Conservation (phyloP, 345 rosid species). For the Linum tenue region DNA sequence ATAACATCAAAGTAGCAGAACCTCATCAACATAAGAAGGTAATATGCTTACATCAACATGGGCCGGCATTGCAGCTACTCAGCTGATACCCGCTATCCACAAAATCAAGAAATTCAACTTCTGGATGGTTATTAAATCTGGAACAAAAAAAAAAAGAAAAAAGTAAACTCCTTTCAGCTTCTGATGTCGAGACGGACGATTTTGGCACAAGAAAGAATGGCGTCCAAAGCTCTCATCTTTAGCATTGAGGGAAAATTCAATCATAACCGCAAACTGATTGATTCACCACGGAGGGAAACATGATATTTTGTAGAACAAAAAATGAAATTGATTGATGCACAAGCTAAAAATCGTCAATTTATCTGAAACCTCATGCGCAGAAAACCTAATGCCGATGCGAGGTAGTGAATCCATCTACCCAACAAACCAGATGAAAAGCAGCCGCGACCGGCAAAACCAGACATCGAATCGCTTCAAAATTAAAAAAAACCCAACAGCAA, state of each 20-base stretch:
- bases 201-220: not conserved
- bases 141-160: no score
- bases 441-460: not conserved
- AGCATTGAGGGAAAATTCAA: not conserved
- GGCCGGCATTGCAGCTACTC: slow-evolving; percentile 25
- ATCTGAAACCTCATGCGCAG: no score
- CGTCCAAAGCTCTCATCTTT: no score
- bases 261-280: not conserved
- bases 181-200: not conserved
- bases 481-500: not conserved
- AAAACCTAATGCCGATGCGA: no score
- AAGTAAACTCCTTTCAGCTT: not conserved
- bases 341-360: not conserved
- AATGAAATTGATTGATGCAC: not conserved
- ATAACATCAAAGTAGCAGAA: not conserved
- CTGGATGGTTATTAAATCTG: not conserved
- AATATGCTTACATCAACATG: slow-evolving; percentile 34
- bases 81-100: not conserved
- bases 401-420: not conserved
- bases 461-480: not conserved
- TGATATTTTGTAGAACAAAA: no score
- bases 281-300: not conserved
- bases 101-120: not conserved
- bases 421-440: not conserved
- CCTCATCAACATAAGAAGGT: not conserved